Base-by-base conservation (phyloP, 768 basidiomycete species). In the Phlebiopsis gigantea region DNA sequence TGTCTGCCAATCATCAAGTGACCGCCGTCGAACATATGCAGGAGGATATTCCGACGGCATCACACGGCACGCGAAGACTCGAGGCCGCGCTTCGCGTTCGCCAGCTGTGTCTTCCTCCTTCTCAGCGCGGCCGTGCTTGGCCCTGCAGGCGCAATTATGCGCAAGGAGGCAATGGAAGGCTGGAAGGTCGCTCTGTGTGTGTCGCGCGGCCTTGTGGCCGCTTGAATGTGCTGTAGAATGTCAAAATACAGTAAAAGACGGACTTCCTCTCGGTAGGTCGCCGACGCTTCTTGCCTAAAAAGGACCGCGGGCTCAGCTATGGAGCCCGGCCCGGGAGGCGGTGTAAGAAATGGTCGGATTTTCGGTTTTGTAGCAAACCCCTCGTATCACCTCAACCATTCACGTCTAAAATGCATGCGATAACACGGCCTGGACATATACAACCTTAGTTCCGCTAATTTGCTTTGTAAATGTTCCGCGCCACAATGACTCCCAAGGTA, bases 41-140 rank as follows among this genome's bases (percentile, higher is more conserved):
- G 34, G 29, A 51, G 50, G 50, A 51, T 41, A 51, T 51, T 51
- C 50, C 50, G 50, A 34, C 50, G 50, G 50, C 50, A 51, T 51
- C 2, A 30, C 34, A 34, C 50, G 50, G 50, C 50, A 51, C 50
- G 47, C 14, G 15, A 41, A 25, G 29, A 15, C 50, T 51, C 34
- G 50, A 51, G 50, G 50, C 31, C 34, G 50, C 30, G 50, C 50
- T 51, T 51, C 34, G 50, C 30, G 21, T 25, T 22, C 19, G 17
- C 34, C 21, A 12, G 17, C 39, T 51, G 21, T 51, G 29, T 31
- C 34, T 34, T 21, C 34, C 22, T 31, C 29, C 22, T 51, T 26
- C 24, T 7, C 34, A 39, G 34, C 12, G 8, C 28, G 28, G 28
- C 47, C 34, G 12, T 17, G 2, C 34, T 17, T 39, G 34, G 17